These are phyloP conservation scores for Apiospora koreana DNA, from an alignment of 2,329 filamentous ascomycete species.

Conservation along the genomic window DNA sequence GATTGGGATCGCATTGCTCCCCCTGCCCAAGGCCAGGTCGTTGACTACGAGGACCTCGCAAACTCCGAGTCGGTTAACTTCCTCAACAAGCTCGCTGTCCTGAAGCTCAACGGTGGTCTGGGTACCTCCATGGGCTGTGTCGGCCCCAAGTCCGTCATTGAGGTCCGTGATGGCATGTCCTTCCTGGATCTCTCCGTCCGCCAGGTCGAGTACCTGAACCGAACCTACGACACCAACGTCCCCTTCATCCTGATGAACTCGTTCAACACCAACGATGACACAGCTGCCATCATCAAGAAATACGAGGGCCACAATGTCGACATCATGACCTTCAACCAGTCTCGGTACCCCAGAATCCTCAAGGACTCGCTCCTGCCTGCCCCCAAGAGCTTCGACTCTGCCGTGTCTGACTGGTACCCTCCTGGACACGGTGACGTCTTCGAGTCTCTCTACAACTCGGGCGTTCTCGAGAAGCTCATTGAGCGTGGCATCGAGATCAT, in stretches of 20 bases:
- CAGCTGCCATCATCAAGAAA: conserved; percentile 99
- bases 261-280: conserved; percentile 99
- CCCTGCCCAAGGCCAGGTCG: conserved; percentile 89
- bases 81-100: conserved; percentile 94
- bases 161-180: conserved; percentile 99
- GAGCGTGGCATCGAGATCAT: conserved; percentile 95
- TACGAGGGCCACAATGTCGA: conserved; percentile 99
- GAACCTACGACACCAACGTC: conserved; percentile 95
- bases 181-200: conserved; percentile 98
- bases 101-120: conserved; percentile 99
- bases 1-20: conserved; percentile 97
- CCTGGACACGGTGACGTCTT: conserved; percentile 99
- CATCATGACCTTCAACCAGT: conserved; percentile 99
- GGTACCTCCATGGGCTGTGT: conserved; percentile 99
- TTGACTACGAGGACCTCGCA: conserved; percentile 88
- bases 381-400: conserved; percentile 83
- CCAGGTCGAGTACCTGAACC: conserved; percentile 99
- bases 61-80: conserved; percentile 91
- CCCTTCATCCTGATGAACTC: conserved; percentile 99
- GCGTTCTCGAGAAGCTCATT: conserved; percentile 93
- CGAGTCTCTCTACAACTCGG: conserved; percentile 99
- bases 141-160: conserved; percentile 98
- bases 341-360: conserved; percentile 93
- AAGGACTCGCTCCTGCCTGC: conserved; percentile 98
- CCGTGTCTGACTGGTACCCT: conserved; percentile 97